Evolutionary conservation across 306 rosid species (phyloP), one percentile per base, ranked within the genome.

Genomic region (Cucurbita pepo): DNA sequence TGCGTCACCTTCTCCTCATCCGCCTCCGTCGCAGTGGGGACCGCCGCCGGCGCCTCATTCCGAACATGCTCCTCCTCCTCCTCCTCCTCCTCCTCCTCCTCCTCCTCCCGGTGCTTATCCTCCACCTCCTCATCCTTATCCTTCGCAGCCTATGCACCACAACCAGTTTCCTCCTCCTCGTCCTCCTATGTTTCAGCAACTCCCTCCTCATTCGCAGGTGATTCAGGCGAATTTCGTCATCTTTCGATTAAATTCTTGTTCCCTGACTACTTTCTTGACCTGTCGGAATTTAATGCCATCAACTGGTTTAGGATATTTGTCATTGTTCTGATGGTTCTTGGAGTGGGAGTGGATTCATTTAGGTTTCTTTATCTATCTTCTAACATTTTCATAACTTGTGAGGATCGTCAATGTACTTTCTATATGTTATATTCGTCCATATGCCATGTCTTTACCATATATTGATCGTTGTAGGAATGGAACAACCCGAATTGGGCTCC

Each of bases 11-110:
- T 63, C 90, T 14, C 91, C 97, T 25, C 82, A 90, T 4, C 92
- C 51, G 51, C 51, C 95, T 64, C 89, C 87, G 5, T 76, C 82
- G 5, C 97, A 87, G 90, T 88, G 98, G 97, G 82, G 76, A 7
- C 95, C 88, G 4, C 95, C 88, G 4, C 89, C 86, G 0, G 86
- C 87, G 0, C 89, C 85, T 30, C 82, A 57, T 18, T 67, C 77
- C 19, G 84, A 82, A 11, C 77, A 71, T 60, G 71, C 38, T 65
- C 71, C n/a, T 10, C 34, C 34, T 30, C 81, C 66, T 16, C 81
- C 76, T 59, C 71, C n/a, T 10, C 34, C 34, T 30, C 81, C 66
- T 16, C 81, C 76, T 59, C 22, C 76, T 59, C 83, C 81, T 5
- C 69, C 87, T 7, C 85, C 80, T 48, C 65, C 89, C 19, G 88